Evolutionary conservation across 805 yeast species (phyloP).

Genomic region (Hermanozyma aechmeae): DNA sequence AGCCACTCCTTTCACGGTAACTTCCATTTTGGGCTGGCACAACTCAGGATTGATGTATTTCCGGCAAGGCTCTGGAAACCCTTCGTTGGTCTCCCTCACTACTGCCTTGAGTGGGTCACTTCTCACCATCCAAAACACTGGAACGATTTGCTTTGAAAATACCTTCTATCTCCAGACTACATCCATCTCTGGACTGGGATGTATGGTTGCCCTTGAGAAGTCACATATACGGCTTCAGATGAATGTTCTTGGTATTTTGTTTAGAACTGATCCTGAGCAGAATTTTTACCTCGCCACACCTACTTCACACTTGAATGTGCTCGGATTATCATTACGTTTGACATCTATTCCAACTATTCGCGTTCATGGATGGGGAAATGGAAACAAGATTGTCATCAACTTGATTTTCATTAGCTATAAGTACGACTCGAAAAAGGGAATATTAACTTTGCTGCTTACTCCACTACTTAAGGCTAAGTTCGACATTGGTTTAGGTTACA

Average conservation of each 20-base stretch:
- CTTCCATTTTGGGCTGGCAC: constrained; percentile 1
- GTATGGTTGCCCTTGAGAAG: constrained; percentile 6
- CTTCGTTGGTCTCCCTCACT: constrained; percentile 6
- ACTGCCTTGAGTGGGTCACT: constrained; percentile 1
- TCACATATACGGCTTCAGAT: neutral
- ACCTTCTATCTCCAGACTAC: constrained; percentile 13
- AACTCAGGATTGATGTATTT: constrained; percentile 6
- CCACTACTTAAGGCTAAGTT: neutral
- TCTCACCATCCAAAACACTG: constrained; percentile 13
- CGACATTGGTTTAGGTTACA: neutral
- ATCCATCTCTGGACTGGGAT: constrained; percentile 15
- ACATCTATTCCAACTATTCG: neutral
- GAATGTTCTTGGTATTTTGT: neutral
- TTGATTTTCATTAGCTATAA: neutral
- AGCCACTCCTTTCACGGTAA: constrained; percentile 1
- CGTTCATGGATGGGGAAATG: neutral
- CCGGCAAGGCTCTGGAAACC: constrained; percentile 8
- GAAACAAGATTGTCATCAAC: neutral
- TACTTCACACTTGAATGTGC: neutral
- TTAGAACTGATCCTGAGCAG: constrained; percentile 1
- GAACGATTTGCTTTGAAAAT: constrained; percentile 18
- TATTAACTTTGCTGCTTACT: neutral
- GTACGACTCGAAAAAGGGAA: neutral
- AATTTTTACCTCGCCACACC: constrained; percentile 1
- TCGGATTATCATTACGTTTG: constrained; percentile 1